phyloP scores from a whole-genome alignment of 345 rosid genomes.

The Cardamine chenopodiifolia region DNA sequence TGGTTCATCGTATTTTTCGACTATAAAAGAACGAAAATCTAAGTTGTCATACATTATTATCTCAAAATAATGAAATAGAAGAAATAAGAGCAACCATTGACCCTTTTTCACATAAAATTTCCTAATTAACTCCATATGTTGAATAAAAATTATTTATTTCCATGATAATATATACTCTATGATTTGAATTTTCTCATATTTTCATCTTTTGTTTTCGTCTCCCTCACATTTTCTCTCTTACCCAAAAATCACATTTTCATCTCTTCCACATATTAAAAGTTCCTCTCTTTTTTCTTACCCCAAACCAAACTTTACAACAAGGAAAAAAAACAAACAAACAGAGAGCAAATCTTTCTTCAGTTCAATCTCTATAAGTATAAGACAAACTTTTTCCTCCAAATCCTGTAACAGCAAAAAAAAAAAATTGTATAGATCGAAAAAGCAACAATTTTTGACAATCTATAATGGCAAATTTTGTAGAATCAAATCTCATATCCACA shows the following conservation, averaged over 20 bases:
- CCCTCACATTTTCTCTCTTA: slow-evolving; percentile 25
- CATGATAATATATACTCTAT: slow-evolving; percentile 8
- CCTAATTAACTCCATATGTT: slow-evolving; percentile 9
- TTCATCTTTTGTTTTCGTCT: neutral
- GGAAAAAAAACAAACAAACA: neutral
- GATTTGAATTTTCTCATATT: slow-evolving; percentile 25
- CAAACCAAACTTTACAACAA: too few relatives aligned
- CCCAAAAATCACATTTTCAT: slow-evolving; percentile 17
- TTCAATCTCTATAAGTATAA: slow-evolving; percentile 22
- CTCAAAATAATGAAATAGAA: neutral
- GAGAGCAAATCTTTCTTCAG: slow-evolving; percentile 27
- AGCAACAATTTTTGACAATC: slow-evolving; percentile 10
- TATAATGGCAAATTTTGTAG: slow-evolving; percentile 26
- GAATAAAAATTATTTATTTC: slow-evolving; percentile 28
- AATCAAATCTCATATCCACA: slow-evolving; percentile 29
- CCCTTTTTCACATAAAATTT: neutral
- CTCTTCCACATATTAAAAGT: neutral
- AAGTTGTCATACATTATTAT: neutral
- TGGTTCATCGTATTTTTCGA: neutral
- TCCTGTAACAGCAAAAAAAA: slow-evolving; percentile 2
- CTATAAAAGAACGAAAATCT: neutral
- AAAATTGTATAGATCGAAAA: slow-evolving; percentile 30
- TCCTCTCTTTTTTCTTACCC: neutral
- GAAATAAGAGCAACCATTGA: neutral
- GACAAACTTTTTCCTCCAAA: neutral